A percentile compares a stretch with the other conserved stretches of the same genome.
phyloP scores from a whole-genome alignment of 768 basidiomycete genomes.

The Leccinellum albellum region DNA sequence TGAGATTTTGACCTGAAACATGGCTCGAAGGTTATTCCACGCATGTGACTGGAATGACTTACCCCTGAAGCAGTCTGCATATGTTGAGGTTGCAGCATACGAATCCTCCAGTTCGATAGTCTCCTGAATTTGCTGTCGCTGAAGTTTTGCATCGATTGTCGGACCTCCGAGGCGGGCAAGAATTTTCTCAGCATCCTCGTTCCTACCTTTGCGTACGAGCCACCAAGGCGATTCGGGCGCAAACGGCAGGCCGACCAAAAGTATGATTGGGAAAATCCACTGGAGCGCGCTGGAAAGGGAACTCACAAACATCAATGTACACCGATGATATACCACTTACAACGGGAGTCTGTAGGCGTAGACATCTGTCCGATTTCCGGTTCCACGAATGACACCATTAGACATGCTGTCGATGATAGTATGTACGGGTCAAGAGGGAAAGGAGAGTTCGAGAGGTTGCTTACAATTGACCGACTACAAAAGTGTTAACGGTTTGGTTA shows the following conservation, averaged over 20 bases:
- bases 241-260: slow-evolving; percentile 29
- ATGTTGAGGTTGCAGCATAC: slow-evolving; percentile 26
- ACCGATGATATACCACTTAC: slow-evolving; percentile 6
- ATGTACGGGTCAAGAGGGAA: background rate
- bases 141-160: slow-evolving; percentile 22
- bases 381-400: slow-evolving; percentile 24
- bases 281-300: slow-evolving; percentile 26
- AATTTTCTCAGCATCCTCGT: slow-evolving; percentile 22
- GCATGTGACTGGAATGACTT: background rate
- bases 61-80: slow-evolving; percentile 33
- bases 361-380: slow-evolving; percentile 15
- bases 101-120: slow-evolving; percentile 30
- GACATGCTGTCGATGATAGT: slow-evolving; percentile 15
- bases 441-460: background rate
- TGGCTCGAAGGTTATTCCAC: background rate
- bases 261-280: slow-evolving; percentile 32
- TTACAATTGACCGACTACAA: slow-evolving; percentile 23
- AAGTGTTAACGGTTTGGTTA: background rate
- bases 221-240: slow-evolving; percentile 34
- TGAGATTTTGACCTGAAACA: slow-evolving; percentile 19
- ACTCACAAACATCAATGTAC: background rate
- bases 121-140: slow-evolving; percentile 24
- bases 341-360: slow-evolving; percentile 30
- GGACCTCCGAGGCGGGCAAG: slow-evolving; percentile 20
- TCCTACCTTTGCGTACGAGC: slow-evolving; percentile 29